phyloP scores from a whole-genome alignment of 2,329 filamentous ascomycete species.

The Aulographum hederae region DNA sequence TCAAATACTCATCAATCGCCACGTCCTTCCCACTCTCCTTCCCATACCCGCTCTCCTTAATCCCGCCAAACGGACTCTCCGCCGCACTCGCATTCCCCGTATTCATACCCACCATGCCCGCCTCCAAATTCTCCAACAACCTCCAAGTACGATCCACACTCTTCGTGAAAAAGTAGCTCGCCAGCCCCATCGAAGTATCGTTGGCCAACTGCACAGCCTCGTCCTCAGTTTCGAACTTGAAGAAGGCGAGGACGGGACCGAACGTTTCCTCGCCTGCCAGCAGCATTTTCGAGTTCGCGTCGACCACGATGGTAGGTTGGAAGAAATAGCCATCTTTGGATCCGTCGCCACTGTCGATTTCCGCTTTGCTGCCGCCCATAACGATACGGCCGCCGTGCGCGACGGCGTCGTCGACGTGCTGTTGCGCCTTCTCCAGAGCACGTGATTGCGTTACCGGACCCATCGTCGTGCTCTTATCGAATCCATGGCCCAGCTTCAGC shows the following conservation, averaged over 20 bases:
- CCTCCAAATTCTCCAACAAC: slow-evolving; percentile 47
- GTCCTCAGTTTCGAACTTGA: slow-evolving; percentile 47
- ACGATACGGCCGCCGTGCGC: slow-evolving; percentile 44
- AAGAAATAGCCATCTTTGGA: too few relatives aligned
- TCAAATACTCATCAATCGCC: slow-evolving; percentile 41
- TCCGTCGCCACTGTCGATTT: slow-evolving; percentile 29
- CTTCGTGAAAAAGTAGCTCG: slow-evolving; percentile 51
- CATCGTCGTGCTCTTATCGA: slow-evolving; percentile 37
- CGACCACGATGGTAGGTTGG: slow-evolving; percentile 45
- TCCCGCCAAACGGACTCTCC: slow-evolving; percentile 48
- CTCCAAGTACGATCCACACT: slow-evolving; percentile 48
- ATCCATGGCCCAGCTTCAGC: slow-evolving; percentile 45
- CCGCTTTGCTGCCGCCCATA: slow-evolving; percentile 36
- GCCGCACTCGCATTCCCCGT: slow-evolving; percentile 46
- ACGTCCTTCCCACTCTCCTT: slow-evolving; percentile 51
- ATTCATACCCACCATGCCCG: slow-evolving; percentile 49
- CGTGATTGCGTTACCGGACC: slow-evolving; percentile 40
- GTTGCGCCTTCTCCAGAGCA: slow-evolving; percentile 35
- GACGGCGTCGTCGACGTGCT: slow-evolving; percentile 46
- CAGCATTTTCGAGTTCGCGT: slow-evolving; percentile 39
- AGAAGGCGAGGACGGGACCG: slow-evolving; percentile 44
- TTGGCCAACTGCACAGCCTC: slow-evolving; percentile 31
- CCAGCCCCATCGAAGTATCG: slow-evolving; percentile 35
- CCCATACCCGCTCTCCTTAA: slow-evolving; percentile 50
- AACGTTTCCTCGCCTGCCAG: slow-evolving; percentile 43